Evolutionary conservation across 495 filamentous ascomycete species (phyloP).

Genomic region (Daldinia bambusicola): DNA sequence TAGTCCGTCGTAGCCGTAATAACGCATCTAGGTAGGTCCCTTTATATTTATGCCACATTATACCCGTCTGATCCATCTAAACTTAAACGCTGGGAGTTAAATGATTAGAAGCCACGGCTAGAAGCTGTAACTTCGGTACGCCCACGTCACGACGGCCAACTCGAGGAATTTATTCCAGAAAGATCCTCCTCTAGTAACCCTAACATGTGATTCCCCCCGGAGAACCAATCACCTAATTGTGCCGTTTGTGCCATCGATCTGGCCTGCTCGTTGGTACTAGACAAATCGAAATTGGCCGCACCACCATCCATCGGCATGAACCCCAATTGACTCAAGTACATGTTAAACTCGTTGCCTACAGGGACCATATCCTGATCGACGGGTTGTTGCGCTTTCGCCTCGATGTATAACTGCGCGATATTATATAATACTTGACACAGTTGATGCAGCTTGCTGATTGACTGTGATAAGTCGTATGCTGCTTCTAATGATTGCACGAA

Average conservation of each 20-base stretch:
- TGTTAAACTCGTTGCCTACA: conserved; percentile 70
- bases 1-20: too few relatives aligned
- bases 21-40: neutral
- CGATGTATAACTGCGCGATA: conserved; percentile 70
- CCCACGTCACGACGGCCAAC: conserved; percentile 50
- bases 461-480: conserved; percentile 62
- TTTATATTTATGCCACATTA: neutral
- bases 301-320: conserved; percentile 61
- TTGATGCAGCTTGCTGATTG: conserved; percentile 67
- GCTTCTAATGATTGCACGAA: conserved; percentile 68
- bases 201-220: conserved; percentile 72
- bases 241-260: conserved; percentile 51
- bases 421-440: conserved; percentile 70
- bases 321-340: conserved; percentile 71
- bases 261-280: conserved; percentile 16
- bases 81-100: neutral
- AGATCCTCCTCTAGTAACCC: conserved; percentile 70
- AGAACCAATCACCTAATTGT: conserved; percentile 74
- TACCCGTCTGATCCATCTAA: neutral
- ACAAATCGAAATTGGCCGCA: conserved; percentile 20
- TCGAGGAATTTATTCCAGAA: conserved; percentile 59
- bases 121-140: too few relatives aligned
- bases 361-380: conserved; percentile 58
- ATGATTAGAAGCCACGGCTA: neutral
- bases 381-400: conserved; percentile 64